These are phyloP conservation scores for Blepharisma stoltei DNA, from an alignment of 73 alveolate genomes.

Conservation along the genomic window DNA sequence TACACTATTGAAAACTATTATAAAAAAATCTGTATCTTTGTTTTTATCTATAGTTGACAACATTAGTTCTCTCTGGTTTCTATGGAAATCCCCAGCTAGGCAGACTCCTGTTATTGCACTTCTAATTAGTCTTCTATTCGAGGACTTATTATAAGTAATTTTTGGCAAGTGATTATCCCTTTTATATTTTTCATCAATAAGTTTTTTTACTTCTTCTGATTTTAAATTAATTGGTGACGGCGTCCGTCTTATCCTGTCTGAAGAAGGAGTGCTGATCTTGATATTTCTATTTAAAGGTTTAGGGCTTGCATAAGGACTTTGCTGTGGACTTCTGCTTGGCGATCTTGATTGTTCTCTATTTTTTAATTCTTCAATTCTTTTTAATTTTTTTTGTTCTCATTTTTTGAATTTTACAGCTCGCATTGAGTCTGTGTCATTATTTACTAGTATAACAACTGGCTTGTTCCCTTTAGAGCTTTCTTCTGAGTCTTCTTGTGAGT, in stretches of 20 bases:
- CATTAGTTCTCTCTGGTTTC: slow-evolving; percentile 46
- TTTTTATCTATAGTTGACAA: slow-evolving; percentile 31
- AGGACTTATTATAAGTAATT: slow-evolving; percentile 31
- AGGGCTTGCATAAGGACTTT: too few relatives aligned
- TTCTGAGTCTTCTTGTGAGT: too few relatives aligned
- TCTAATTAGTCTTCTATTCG: slow-evolving; percentile 53
- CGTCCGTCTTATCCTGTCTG: not conserved
- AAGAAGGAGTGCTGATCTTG: too few relatives aligned
- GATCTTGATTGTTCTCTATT: not conserved
- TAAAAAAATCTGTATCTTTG: slow-evolving; percentile 24
- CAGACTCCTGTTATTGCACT: slow-evolving; percentile 59
- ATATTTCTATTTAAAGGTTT: too few relatives aligned
- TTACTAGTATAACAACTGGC: not conserved
- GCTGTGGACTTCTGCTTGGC: too few relatives aligned
- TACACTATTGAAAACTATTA: slow-evolving; percentile 7
- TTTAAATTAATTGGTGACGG: not conserved
- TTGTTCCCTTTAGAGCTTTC: not conserved
- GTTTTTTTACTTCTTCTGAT: not conserved
- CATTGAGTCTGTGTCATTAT: not conserved
- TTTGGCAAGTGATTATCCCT: slow-evolving; percentile 6
- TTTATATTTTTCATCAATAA: not conserved
- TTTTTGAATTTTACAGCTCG: not conserved
- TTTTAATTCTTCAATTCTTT: slow-evolving; percentile 22
- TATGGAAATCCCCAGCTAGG: slow-evolving; percentile 58
- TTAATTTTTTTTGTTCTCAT: not conserved